Base-by-base conservation (phyloP, 1,284 basidiomycete species). In the Tetrapyrgos nigripes region DNA sequence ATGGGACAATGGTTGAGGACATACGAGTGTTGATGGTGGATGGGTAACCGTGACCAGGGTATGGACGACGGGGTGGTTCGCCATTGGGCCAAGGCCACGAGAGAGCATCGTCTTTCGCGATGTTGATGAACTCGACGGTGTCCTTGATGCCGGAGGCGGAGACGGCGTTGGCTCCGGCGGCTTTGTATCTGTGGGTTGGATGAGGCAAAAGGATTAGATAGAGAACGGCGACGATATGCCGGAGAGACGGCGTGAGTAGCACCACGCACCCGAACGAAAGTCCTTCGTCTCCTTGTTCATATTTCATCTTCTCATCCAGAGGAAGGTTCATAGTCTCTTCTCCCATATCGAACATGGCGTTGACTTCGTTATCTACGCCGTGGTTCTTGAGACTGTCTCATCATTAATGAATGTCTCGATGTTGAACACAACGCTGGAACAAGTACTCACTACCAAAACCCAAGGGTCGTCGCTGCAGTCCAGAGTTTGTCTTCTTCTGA, bases 121-220 rank as follows among this genome's bases (percentile, higher is more conserved):
- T 70, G 62, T 85, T 85, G 56, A 86, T 73, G 68, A 84, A 85
- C 61, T 86, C 83, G n/a, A 77, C 74, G 5, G 74, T 78, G 65
- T 87, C 85, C 74, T 60, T 62, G 40, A 51, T 57, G 51, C 84
- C 84, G 31, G 74, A 73, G 31, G 78, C 76, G 63, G 87, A 84
- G 1, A 81, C 77, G 27, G 79, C 79, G 56, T 76, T 81, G 4
- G 77, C 76, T 2, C 85, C 85, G 0, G 77, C 74, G 27, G 76
- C 78, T 70, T 84, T 85, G 63, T 85, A 86, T 27, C 83, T 85
- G 62, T 48, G 50, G 11, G 29, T 11, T 17, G 21, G 24, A 14
- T 31, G 10, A 6, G 23, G 21, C n/a, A 27, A 47, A 13, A 24
- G 13, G 14, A 26, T 13, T 19, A 23, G 24, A 3, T 44, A 13